Evolutionary conservation across 345 rosid species (phyloP).

Genomic region (Limnanthes douglasii): DNA sequence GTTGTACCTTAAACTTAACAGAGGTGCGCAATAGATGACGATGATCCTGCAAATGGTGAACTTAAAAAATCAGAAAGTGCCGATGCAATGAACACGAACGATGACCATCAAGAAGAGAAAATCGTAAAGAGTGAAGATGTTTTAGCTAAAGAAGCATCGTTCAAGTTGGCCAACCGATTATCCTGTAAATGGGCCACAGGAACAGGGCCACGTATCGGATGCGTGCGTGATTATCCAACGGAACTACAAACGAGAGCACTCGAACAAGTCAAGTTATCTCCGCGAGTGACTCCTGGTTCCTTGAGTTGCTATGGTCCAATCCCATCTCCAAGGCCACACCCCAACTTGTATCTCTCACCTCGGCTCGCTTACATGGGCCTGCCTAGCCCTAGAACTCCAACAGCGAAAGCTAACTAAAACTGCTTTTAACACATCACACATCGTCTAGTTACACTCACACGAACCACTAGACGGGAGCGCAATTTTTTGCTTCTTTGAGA

Average conservation of each 20-base stretch:
- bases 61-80: conserved; percentile 8
- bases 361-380: conserved; percentile 65
- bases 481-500: too few species aligned
- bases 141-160: conserved; percentile 15
- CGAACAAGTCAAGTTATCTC: conserved; percentile 79
- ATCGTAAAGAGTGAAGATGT: conserved; percentile 6
- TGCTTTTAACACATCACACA: too few species aligned
- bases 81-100: too few species aligned
- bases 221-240: conserved; percentile 73
- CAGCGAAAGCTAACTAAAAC: too few species aligned
- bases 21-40: conserved; percentile 65
- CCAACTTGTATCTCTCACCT: conserved; percentile 59
- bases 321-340: conserved; percentile 86
- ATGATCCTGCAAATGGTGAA: conserved; percentile 12
- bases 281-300: conserved; percentile 27
- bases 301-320: conserved; percentile 41
- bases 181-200: conserved; percentile 65
- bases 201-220: conserved; percentile 73
- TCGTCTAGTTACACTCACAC: too few species aligned
- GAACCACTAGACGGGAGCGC: too few species aligned
- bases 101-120: conserved; percentile 6
- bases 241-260: conserved; percentile 54
- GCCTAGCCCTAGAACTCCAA: conserved; percentile 68
- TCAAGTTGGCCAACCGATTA: conserved; percentile 21
- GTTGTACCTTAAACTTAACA: conserved; percentile 11